Conservation (phyloP, 768 basidiomycete species). For the Nidula microcarpa region DNA sequence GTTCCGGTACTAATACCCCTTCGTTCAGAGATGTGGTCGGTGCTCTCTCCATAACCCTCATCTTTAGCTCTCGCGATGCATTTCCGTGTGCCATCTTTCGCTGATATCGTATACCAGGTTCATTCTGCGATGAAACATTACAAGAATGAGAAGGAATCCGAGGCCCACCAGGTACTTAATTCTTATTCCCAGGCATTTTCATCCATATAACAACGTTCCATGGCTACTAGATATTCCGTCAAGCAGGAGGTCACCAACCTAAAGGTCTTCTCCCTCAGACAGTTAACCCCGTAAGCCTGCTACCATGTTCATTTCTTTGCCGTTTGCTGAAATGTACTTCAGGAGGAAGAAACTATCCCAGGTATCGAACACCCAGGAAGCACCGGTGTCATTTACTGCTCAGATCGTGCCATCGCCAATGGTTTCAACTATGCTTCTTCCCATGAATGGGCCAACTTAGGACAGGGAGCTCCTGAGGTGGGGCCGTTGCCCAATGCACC, state of each 20-base stretch:
- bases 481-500: constrained; percentile 79
- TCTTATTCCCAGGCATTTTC: no score
- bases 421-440: constrained; percentile 79
- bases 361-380: constrained; percentile 78
- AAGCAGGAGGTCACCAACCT: constrained; percentile 65
- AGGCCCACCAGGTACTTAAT: constrained; percentile 71
- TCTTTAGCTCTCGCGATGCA: constrained; percentile 28
- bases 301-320: neutral
- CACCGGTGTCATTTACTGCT: constrained; percentile 77
- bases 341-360: constrained; percentile 89
- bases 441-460: constrained; percentile 84
- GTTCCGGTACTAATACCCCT: constrained; percentile 24
- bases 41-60: constrained; percentile 2
- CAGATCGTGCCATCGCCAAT: constrained; percentile 92
- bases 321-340: neutral
- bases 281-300: constrained; percentile 56
- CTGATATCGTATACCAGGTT: constrained; percentile 56
- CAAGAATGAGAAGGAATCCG: constrained; percentile 79
- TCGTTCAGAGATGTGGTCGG: constrained; percentile 25
- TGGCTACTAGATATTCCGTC: constrained; percentile 65
- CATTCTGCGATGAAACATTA: constrained; percentile 63
- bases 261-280: constrained; percentile 66
- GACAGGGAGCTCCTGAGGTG: constrained; percentile 91
- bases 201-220: neutral
- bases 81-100: constrained; percentile 38